These are phyloP conservation scores for Circinella umbellata DNA, from an alignment of 371 early-diverging fungal species.

Conservation along the genomic window DNA sequence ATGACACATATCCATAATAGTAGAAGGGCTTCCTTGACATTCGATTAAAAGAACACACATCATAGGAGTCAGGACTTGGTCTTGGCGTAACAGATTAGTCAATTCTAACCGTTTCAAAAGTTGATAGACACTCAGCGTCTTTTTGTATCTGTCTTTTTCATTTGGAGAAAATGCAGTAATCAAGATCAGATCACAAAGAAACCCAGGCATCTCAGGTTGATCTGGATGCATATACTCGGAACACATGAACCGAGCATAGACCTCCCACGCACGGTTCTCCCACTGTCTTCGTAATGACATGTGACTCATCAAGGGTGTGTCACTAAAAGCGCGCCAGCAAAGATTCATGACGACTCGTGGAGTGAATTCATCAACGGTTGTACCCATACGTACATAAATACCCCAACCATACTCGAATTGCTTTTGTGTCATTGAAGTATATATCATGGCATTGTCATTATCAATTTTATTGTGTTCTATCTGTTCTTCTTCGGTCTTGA, in stretches of 20 bases:
- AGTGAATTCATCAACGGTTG: slow-evolving; percentile 35
- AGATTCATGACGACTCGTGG: slow-evolving; percentile 43
- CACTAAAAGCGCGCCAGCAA: slow-evolving; percentile 40
- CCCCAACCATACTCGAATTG: slow-evolving; percentile 50
- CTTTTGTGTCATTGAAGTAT: slow-evolving; percentile 23
- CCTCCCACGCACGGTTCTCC: slow-evolving; percentile 43
- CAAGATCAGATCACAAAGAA: slow-evolving; percentile 36
- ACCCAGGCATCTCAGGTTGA: slow-evolving; percentile 38
- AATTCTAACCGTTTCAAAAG: slow-evolving; percentile 28
- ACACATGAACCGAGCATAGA: slow-evolving; percentile 46
- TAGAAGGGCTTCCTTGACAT: slow-evolving; percentile 28
- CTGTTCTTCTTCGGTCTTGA: slow-evolving; percentile 20
- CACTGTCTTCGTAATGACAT: slow-evolving; percentile 34
- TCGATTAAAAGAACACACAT: slow-evolving; percentile 35
- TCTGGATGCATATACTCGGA: slow-evolving; percentile 41
- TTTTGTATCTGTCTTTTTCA: slow-evolving; percentile 28
- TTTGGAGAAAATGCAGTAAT: slow-evolving; percentile 32
- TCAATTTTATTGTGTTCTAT: slow-evolving; percentile 28
- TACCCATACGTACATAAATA: slow-evolving; percentile 34
- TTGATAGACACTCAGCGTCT: slow-evolving; percentile 35
- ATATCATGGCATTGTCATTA: slow-evolving; percentile 46
- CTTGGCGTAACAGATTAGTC: slow-evolving; percentile 32
- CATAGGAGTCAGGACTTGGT: slow-evolving; percentile 40
- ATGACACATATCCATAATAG: slow-evolving; percentile 27
- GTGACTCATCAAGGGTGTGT: slow-evolving; percentile 26